Evolutionary conservation across 2,329 filamentous ascomycete species (phyloP), one percentile per base, ranked within the genome.

Genomic region (Colletotrichum zoysiae): DNA sequence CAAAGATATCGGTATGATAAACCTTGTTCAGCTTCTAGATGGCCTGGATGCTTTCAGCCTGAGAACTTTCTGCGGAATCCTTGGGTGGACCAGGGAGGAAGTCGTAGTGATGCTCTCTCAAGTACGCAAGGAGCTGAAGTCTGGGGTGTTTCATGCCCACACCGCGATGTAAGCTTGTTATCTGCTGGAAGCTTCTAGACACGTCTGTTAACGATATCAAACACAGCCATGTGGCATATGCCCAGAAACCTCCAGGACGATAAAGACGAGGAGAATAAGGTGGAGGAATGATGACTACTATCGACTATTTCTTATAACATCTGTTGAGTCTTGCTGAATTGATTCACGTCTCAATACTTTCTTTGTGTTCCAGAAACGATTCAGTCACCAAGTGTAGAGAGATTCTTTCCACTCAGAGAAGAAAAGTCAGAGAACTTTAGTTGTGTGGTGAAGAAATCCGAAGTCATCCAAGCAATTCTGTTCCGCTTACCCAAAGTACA

Each of bases 71-170:
- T 80, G 79, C 8, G 76, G 77, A 20, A 75, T 78, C 14, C 71
- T 78, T 40, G 77, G 77, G 0, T 81, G 79, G 79, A 62, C 53
- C 0, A 62, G 67, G 53, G 65, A 77, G n/a, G 77, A 80, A 60
- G 76, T 76, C 23, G 55, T 77, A n/a, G 74, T 76, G 1, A 71
- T 79, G 55, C 75, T 78, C 26, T 77, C 76, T 5, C 68, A 74
- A 1, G 79, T 79, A 1, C 75, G 76, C 18, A 77, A 76, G 38
- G 78, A 79, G 70, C 60, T 81, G 60, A 77, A 48, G 44, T 48
- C 78, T 69, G 74, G 64, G 46, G 73, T 57, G 5, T 73, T 76
- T 11, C 79, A 80, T 71, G 64, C 76, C 12, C 73, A 75, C 51
- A 75, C 73, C 35, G 68, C 76, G 30, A 73, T 77, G 67, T 76